Base-by-base conservation (phyloP, 352 stramenopile genomes). In the Phytophthora sp. region DNA sequence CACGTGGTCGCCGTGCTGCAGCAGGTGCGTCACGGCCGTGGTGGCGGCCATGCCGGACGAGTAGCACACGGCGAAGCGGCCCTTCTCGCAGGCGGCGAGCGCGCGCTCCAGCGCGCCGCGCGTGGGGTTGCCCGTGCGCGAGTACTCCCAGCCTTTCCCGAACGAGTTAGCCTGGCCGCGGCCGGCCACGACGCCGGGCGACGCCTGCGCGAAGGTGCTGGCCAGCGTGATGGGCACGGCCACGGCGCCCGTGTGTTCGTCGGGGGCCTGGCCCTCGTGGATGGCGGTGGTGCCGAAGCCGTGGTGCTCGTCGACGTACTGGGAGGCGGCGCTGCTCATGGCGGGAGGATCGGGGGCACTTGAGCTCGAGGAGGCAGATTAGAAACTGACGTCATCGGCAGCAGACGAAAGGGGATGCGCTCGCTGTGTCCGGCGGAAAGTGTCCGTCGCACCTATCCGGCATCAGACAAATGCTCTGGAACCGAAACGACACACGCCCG, bases 81-180 rank as follows among this genome's bases (percentile, higher is more conserved):
- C 95, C 60, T 96, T 90, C 74, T 99, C 95, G 55, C 98, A 88
- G 7, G 90, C 82, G 3, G 95, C 89, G 42, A 98, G 86, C n/a
- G 92, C 85, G 39, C 81, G 89, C 74, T 99, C 97, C 12, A 99
- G 83, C 9, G 98, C 87, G 48, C 96, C 87, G 34, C 82, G 97
- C 20, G 96, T 99, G n/a, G 96, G 96, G 77, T 99, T 99, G 67
- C 89, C 97, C 48, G 97, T 87, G 49, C 95, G 90, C 69, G 90
- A 97, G 81, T 98, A 98, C 60, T 94, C 92, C 82, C 88, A 98
- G 48, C 98, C 97, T 69, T 98, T 98, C 48, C 97, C 97, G 58
- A 86, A 98, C 67, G 80, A 98, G 82, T 76, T 98, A 54, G 72
- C 66, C 43, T 96, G 87, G 24, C 78, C 66, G 17, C 80, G 79